phyloP scores from a whole-genome alignment of 495 filamentous ascomycete genomes.

The Hypoxylon cercidicola region DNA sequence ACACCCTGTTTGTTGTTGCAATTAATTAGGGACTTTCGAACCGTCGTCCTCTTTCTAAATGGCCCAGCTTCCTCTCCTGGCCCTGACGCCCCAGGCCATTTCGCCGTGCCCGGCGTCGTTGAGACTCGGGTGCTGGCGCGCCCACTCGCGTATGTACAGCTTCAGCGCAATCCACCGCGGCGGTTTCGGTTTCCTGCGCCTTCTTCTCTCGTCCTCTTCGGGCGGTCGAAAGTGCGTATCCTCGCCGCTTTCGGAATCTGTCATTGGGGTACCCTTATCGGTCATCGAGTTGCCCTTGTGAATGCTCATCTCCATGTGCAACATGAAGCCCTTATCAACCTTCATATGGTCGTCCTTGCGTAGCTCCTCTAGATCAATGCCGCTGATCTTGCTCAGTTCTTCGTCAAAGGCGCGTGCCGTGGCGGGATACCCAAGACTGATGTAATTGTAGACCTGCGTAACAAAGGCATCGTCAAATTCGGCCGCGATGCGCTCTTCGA shows the following conservation, averaged over 20 bases:
- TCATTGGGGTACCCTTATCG: conserved; percentile 32
- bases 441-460: conserved; percentile 95
- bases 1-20: conserved; percentile 17
- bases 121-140: conserved; percentile 76
- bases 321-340: conserved; percentile 74
- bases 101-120: conserved; percentile 60
- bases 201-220: conserved; percentile 52
- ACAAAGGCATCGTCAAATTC: conserved; percentile 88
- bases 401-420: conserved; percentile 82
- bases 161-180: conserved; percentile 84
- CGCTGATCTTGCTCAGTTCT: conserved; percentile 82
- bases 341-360: conserved; percentile 75
- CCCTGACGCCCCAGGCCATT: conserved; percentile 76
- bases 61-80: conserved; percentile 86
- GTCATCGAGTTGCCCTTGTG: conserved; percentile 35
- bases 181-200: conserved; percentile 57
- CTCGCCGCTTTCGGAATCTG: conserved; percentile 39
- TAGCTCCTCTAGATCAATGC: conserved; percentile 71
- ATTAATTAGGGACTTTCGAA: conserved; percentile 10
- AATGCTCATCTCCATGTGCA: conserved; percentile 61
- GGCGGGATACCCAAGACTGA: conserved; percentile 89
- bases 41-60: conserved; percentile 54
- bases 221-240: conserved; percentile 46
- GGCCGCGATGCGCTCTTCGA: conserved; percentile 63
- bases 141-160: conserved; percentile 87